A percentile compares a stretch with the other conserved stretches of the same genome.
These are phyloP conservation scores for Corchorus capsularis DNA, from an alignment of 345 rosid genomes.

Conservation along the genomic window DNA sequence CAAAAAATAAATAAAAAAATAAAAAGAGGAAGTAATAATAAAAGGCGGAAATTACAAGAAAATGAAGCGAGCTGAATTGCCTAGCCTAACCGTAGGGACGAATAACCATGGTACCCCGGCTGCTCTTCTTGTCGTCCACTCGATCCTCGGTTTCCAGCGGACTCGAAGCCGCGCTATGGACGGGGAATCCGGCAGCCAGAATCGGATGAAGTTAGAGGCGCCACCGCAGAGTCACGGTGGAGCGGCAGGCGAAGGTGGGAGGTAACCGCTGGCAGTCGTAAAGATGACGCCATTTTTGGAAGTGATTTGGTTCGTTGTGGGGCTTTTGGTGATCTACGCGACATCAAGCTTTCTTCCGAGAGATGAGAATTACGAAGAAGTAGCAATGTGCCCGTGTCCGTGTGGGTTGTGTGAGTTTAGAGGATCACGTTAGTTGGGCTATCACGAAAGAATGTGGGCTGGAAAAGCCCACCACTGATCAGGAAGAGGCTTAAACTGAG, in stretches of 20 bases:
- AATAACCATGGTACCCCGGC: slow-evolving; percentile 83
- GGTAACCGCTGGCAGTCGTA: slow-evolving; percentile 62
- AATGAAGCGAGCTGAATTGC: slow-evolving; percentile 74
- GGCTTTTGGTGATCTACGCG: not conserved
- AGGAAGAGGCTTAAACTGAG: too few relatives aligned
- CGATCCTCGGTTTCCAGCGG: slow-evolving; percentile 57
- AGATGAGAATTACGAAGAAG: slow-evolving; percentile 6
- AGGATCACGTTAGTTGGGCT: too few relatives aligned
- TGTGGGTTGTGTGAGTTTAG: not conserved
- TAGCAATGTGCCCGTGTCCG: not conserved
- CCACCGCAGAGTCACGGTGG: slow-evolving; percentile 36
- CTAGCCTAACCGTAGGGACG: slow-evolving; percentile 92
- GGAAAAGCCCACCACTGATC: too few relatives aligned
- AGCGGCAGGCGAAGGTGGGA: slow-evolving; percentile 40
- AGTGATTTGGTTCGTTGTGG: not conserved
- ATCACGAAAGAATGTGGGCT: too few relatives aligned
- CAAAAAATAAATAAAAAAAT: not conserved
- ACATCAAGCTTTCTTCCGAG: not conserved
- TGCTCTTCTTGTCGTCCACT: slow-evolving; percentile 36
- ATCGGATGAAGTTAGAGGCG: slow-evolving; percentile 32
- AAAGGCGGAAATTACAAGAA: not conserved
- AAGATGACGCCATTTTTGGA: slow-evolving; percentile 54
- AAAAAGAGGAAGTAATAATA: not conserved
- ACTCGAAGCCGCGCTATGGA: slow-evolving; percentile 50
- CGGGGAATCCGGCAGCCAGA: slow-evolving; percentile 46